Evolutionary conservation across 768 basidiomycete genomes (phyloP).

Genomic region (Solioccasus polychromus): DNA sequence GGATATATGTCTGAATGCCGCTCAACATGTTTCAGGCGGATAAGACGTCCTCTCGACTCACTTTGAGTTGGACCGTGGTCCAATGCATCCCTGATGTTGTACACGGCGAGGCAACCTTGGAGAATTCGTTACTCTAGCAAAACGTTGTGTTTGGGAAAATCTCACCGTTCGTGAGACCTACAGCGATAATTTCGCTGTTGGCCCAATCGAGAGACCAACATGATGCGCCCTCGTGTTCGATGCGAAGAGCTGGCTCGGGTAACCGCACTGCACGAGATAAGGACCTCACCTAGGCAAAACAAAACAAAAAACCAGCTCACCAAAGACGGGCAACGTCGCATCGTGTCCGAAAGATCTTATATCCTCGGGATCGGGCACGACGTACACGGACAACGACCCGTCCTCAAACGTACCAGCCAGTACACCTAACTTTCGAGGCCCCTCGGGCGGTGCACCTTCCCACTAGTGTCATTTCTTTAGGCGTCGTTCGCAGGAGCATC

Average conservation of each 20-base stretch:
- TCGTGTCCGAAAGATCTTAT: conserved; percentile 33
- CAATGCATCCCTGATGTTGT: conserved; percentile 47
- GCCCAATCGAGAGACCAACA: conserved; percentile 89
- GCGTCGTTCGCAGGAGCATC: background rate
- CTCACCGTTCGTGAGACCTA: conserved; percentile 81
- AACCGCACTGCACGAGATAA: conserved; percentile 45
- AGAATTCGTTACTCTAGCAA: conserved; percentile 1
- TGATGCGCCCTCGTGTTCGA: conserved; percentile 73
- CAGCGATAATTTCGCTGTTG: conserved; percentile 76
- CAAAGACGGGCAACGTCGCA: conserved; percentile 40
- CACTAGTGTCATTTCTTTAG: conserved; percentile 14
- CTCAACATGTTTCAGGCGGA: background rate
- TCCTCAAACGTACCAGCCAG: conserved; percentile 85
- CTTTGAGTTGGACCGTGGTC: conserved; percentile 31
- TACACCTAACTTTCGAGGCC: conserved; percentile 70
- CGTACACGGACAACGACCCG: conserved; percentile 76
- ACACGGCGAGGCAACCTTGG: conserved; percentile 55
- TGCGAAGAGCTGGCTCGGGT: conserved; percentile 61
- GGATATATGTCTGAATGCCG: conserved; percentile 46
- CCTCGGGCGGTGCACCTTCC: conserved; percentile 17
- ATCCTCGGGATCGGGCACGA: conserved; percentile 75
- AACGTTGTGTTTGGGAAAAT: background rate
- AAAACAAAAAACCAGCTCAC: too few species aligned
- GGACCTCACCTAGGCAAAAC: background rate
- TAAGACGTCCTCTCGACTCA: conserved; percentile 15